Base-by-base conservation (phyloP, 805 yeast species). In the Teunomyces panamensis region DNA sequence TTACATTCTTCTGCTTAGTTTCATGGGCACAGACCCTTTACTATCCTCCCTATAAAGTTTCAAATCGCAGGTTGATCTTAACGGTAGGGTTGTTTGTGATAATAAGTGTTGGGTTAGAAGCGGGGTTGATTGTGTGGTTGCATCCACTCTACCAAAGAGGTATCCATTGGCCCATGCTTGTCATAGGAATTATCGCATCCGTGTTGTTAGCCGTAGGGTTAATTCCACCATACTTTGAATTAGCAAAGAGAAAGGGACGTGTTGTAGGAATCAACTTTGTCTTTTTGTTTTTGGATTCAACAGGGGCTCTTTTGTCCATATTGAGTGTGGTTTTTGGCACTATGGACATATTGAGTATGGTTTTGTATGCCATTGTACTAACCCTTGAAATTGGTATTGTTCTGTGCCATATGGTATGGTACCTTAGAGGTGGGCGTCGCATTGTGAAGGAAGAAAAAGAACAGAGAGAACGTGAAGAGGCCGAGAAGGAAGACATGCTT, bases 241-340 rank as follows among this genome's bases (percentile, higher is more conserved):
- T 92, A 24, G 78, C 82, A 29, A 87, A 89, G 59, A 75, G 96
- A 53, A 65, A 80, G 44, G 97, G 97, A 1, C 69, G 86, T 30
- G 97, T 92, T 2, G 82, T 90, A 3, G 98, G 98, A 0, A 85
- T 92, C 58, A 90, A 90, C 62, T 90, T 92, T 59, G 55, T 86
- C 2, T 92, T 92, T 53, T 71, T 92, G 49, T 58, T 75, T 4
- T 68, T 91, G 68, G 97, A 92, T 63, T 79, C 87, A 3, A 52
- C 79, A 24, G 98, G 98, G 7, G 97, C 97, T 0, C 67, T 73
- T 36, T 81, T 89, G 54, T 87, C 95, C 9, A 77, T 87, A 67
- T 74, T 79, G 35, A 74, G 83, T 56, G 75, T 73, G 10, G 63
- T 69, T 1, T 74, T 84, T 33, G 94, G 74, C 1, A 73, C 74